Evolutionary conservation across 106 monocot species (phyloP), one percentile per base, ranked within the genome.

Genomic region (Platanthera zijinensis): DNA sequence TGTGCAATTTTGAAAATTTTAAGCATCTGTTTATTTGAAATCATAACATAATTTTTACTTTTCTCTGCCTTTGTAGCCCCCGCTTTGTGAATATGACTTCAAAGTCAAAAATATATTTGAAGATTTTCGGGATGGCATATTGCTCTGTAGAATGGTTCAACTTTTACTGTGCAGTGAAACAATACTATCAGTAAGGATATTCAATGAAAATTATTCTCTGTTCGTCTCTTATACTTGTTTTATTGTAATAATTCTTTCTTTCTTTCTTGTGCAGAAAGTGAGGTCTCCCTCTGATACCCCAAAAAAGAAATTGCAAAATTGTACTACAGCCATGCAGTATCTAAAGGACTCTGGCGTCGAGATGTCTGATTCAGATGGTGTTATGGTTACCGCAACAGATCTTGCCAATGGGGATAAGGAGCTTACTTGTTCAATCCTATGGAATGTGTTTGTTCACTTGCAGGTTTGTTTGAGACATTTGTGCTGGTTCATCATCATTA

Each of bases 51-150:
- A 11, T 17, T 19, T 25, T 64, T 66, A n/a, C 6, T 17, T 52
- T 17, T 51, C 4, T 71, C 45, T 47, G 14, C 28, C 30, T 76
- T 72, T 75, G 25, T 83, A 90, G 90, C 51, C 30, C 12, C 50
- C 83, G 2, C 78, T 90, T 51, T 56, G 77, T 66, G 90, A 90
- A 30, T 87, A 81, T 69, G 64, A 87, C 15, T 90, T 87, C 78
- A 84, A 66, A 15, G 54, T 90, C 0, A 52, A 57, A 80, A 87
- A 81, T 67, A 32, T 90, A 81, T 90, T 85, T 85, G 78, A 87
- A 56, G 87, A 90, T 77, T 45, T 90, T 80, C 87, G 87, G 81
- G 85, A 90, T 87, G 90, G 90, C 52, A 62, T 90, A 79, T 50
- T 82, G 72, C 87, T 90, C 13, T 87, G 82, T 72, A 85, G 90